Evolutionary conservation across 305 asterid genomes (phyloP), one percentile per base, ranked within the genome.

Genomic region (Striga hermonthica): DNA sequence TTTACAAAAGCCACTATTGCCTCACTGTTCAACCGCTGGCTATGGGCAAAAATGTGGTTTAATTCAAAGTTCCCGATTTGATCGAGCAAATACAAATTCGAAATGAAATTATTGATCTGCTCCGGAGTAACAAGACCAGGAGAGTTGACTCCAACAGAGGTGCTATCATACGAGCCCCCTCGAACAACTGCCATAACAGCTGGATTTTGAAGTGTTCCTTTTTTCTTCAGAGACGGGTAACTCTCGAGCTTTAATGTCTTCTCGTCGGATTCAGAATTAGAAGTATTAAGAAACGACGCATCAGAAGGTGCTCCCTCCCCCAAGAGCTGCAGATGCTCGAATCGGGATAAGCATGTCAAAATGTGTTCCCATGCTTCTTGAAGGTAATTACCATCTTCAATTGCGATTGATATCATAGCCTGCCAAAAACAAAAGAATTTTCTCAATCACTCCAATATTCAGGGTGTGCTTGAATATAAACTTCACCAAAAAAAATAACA

Each of bases 321-420:
- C 78, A 94, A 79, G 74, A 94, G 89, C 83, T 90, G 99, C 69
- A 94, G 83, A 83, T 90, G 95, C 85, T 94, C 99, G 81, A 90
- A 94, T 72, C 99, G 91, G 71, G 99, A 90, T 75, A 94, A 84
- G 77, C 96, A 88, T 13, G 96, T 94, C 79, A 94, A 81, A 76
- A 94, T 77, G 78, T 94, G 99, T 79, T 94, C 99, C 99, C 99
- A 94, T 47, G 99, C 81, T 79, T 94, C 99, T 67, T 88, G 95
- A 80, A 90, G 99, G 77, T 78, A 67, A 82, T 88, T 89, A 61
- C 99, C 99, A 74, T 90, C 97, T 77, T 90, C 97, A 72, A 90
- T 90, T 68, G 99, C 99, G 60, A 90, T 87, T 49, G 95, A 78
- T 75, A 94, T 88, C 68, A 90, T 94, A 64, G 97, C 95, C 99